Evolutionary conservation across 163 green algal genomes (phyloP), one percentile per base, ranked within the genome.

Genomic region (Scenedesmus sp.): DNA sequence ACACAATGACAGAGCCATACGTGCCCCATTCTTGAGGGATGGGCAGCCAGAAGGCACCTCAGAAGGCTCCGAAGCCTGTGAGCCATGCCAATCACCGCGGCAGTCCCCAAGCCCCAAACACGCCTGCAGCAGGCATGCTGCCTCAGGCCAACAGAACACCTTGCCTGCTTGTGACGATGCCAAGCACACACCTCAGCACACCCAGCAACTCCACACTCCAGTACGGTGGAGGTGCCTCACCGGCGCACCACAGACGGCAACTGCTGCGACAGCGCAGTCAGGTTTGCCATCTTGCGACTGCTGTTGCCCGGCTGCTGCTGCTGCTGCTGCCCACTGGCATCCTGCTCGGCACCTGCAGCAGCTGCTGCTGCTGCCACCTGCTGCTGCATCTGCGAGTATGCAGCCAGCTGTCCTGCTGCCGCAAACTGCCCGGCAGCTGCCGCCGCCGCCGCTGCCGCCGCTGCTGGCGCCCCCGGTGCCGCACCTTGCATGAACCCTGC

Each of bases 211-310:
- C 30, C 4, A 42, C 26, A 15, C 18, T 20, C 10, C 26, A 42
- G n/a, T 13, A 3, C 13, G 26, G 10, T 15, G n/a, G 49, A 44
- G 30, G 1, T 6, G 20, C 35, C 35, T 82, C 73, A 82, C 33
- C 18, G 33, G 78, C 37, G 78, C 16, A 4, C 85, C n/a, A 89
- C 44, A 35, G 85, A 43, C 15, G 85, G 85, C 40, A 89, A 68
- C 68, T 89, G 85, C 68, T 89, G 85, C 68, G 70, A 53, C 42
- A 89, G 43, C 5, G 85, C 68, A 49, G 83, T 89, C 65, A 89
- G 26, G 37, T 44, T 83, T 35, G 30, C 68, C 83, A 89, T 82
- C 83, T 82, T 89, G 1, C 59, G 68, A 3, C 37, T 12, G 37
- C 40, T 20, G 37, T 24, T n/a, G 42, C 53, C 53, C 1, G 20